A percentile compares a stretch with the other conserved stretches of the same genome.
Evolutionary conservation across 1,139 yeast species (phyloP).

Genomic region (Taphrina deformans): DNA sequence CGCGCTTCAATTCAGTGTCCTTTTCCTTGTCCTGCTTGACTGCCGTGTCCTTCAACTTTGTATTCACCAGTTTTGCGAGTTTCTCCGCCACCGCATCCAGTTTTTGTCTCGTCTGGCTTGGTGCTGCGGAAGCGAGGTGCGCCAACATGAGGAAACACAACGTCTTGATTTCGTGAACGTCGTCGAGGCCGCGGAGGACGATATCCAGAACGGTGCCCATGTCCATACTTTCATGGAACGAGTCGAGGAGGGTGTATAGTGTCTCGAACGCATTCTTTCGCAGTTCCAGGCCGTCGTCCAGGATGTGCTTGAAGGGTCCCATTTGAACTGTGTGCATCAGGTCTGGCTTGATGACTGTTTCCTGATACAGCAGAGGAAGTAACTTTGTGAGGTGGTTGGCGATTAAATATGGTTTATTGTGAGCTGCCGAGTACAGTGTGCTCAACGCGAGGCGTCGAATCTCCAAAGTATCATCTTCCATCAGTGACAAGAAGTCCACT

Average conservation of each 20-base stretch:
- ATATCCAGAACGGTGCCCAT: conserved; percentile 43
- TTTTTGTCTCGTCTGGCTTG: conserved; percentile 33
- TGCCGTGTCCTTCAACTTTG: conserved; percentile 52
- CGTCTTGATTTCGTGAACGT: conserved; percentile 52
- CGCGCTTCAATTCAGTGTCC: conserved; percentile 45
- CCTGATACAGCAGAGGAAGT: conserved; percentile 56
- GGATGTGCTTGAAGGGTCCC: conserved; percentile 84
- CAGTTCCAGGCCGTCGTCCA: conserved; percentile 75
- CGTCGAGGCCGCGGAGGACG: conserved; percentile 49
- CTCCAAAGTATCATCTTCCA: conserved; percentile 44
- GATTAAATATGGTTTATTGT: conserved; percentile 57
- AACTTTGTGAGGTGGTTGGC: conserved; percentile 55
- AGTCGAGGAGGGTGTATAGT: conserved; percentile 55
- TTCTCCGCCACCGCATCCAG: conserved; percentile 44
- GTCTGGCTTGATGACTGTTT: conserved; percentile 57
- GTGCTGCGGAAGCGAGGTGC: conserved; percentile 44
- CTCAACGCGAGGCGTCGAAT: conserved; percentile 57
- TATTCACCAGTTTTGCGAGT: conserved; percentile 45
- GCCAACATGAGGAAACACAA: conserved; percentile 49
- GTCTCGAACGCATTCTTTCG: conserved; percentile 74
- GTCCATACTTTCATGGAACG: conserved; percentile 39
- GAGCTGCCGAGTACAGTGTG: conserved; percentile 61
- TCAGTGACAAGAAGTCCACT: conserved; percentile 47
- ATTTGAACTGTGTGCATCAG: conserved; percentile 69
- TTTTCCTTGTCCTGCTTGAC: conserved; percentile 56